Percentiles rank a stretch among this genome's conserved stretches.
Evolutionary conservation across 805 yeast genomes (phyloP).

Genomic region (Phaffomyces opuntiae): DNA sequence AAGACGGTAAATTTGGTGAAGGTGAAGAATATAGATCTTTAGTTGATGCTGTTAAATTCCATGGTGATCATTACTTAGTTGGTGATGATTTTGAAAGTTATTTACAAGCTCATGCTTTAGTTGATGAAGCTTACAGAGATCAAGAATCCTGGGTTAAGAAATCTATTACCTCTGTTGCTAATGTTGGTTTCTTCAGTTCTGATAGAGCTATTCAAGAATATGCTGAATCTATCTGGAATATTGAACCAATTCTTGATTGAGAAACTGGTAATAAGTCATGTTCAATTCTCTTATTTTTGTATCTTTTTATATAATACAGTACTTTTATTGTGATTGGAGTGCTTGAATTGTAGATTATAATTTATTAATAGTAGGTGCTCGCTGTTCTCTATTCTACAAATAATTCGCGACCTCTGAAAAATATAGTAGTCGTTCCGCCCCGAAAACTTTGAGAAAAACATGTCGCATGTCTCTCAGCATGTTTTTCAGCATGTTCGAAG

Average conservation of each 20-base stretch:
- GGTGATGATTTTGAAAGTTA: constrained; percentile 86
- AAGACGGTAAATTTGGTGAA: constrained; percentile 66
- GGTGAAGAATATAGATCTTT: constrained; percentile 58
- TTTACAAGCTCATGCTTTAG: constrained; percentile 69
- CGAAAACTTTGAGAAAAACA: no score
- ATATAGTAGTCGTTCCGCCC: no score
- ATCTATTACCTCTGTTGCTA: constrained; percentile 73
- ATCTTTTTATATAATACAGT: not conserved
- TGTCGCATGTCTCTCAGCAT: no score
- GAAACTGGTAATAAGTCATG: not conserved
- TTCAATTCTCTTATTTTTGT: not conserved
- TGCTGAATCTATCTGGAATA: constrained; percentile 89
- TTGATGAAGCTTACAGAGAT: constrained; percentile 65
- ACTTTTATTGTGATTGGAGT: not conserved
- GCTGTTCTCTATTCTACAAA: no score
- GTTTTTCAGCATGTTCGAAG: no score
- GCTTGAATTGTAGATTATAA: no score
- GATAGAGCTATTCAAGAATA: constrained; percentile 90
- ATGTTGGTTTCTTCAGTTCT: constrained; percentile 87
- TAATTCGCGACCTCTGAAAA: not conserved
- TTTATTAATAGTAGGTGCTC: no score
- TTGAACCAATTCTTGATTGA: constrained; percentile 52
- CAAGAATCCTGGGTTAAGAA: constrained; percentile 72
- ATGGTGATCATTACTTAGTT: constrained; percentile 84
- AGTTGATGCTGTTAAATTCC: constrained; percentile 59